phyloP scores from a whole-genome alignment of 2,329 filamentous ascomycete genomes.

The Setomelanomma holmii region DNA sequence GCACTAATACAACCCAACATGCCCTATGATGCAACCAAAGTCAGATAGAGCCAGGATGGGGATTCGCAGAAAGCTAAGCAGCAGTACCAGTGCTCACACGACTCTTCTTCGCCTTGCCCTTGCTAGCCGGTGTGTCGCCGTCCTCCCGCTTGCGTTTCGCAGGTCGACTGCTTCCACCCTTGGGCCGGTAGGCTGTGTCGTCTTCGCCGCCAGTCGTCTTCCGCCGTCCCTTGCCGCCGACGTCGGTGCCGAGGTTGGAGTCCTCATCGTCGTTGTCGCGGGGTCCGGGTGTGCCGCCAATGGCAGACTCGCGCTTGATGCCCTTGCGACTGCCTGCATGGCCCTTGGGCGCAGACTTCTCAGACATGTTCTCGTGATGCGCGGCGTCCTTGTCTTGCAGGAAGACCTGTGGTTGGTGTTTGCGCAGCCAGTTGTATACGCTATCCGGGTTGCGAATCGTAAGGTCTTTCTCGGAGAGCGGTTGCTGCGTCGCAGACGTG shows the following conservation, averaged over 20 bases:
- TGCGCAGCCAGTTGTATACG: constrained; percentile 93
- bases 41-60: too few species aligned
- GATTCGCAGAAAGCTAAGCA: constrained; percentile 1
- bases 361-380: constrained; percentile 48
- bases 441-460: constrained; percentile 82
- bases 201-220: constrained; percentile 48
- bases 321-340: constrained; percentile 37
- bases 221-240: constrained; percentile 24
- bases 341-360: constrained; percentile 37
- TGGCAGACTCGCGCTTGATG: constrained; percentile 42
- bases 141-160: constrained; percentile 54
- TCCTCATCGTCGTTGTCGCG: constrained; percentile 55
- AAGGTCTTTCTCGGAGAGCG: constrained; percentile 57
- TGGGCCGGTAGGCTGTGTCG: constrained; percentile 57
- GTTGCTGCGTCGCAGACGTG: constrained; percentile 50
- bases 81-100: constrained; percentile 32
- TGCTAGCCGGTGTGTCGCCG: constrained; percentile 34
- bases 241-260: constrained; percentile 41
- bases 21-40: too few species aligned
- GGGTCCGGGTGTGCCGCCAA: constrained; percentile 41
- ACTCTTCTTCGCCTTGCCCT: constrained; percentile 42
- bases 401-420: constrained; percentile 84
- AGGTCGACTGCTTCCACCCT: constrained; percentile 54
- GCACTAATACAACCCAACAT: constrained; percentile 1
- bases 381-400: constrained; percentile 70